Evolutionary conservation across 192 early-diverging fungal genomes (phyloP), one percentile per base, ranked within the genome.

Genomic region (Backusella parvicylindrica): DNA sequence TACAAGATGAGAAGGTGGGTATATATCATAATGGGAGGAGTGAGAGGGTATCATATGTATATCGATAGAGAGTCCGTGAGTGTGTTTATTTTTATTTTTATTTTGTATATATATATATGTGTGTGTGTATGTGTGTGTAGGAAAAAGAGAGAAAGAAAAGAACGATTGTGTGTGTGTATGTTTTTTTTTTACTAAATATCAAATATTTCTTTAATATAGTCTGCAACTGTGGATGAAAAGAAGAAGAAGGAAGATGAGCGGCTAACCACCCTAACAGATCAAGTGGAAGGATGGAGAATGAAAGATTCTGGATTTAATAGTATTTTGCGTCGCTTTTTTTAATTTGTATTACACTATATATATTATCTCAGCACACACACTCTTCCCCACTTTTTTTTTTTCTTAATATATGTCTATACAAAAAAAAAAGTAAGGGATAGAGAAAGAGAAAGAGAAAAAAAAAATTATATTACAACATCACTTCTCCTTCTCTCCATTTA

Each of bases 241-340:
- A 47, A 76, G 18, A 47, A 47, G 33, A 68, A 56, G 26, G 21
- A 76, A 64, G 65, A 73, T 73, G 72, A 64, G 16, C 68, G 36
- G 26, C 8, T 69, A n/a, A 64, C 49, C 6, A 40, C 49, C 15
- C 23, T 73, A 41, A 65, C 72, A 16, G 38, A 73, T 65, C 56
- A 73, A 43, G 60, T 63, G 3, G 72, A 73, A 73, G 56, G 72
- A 8, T 73, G 72, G 72, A 37, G 38, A 35, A 73, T 73, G 53
- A 73, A 40, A 38, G 72, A 73, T 35, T 40, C 63, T 15, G 38
- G 72, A 38, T 40, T 73, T 28, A 73, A 73, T 65, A 73, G 72
- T 40, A 43, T 73, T 30, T 65, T 73, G 41, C 60, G 60, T 43
- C 72, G 72, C 2, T 73, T 60, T 35, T 63, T 73, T 63, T 73